phyloP scores from a whole-genome alignment of 2,329 filamentous ascomycete species.

The Aspergillus fructus region DNA sequence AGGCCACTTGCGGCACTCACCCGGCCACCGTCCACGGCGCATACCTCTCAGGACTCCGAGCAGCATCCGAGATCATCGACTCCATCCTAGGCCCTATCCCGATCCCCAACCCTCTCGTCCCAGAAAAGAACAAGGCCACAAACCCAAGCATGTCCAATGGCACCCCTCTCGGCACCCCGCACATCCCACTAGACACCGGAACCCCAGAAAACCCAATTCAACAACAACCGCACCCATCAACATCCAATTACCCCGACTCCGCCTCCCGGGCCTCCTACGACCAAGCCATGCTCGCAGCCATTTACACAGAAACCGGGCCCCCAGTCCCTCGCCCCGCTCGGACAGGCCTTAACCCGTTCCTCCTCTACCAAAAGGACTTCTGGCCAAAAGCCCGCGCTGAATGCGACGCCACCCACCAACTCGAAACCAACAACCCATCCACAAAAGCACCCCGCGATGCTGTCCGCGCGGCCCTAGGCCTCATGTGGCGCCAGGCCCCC shows the following conservation, averaged over 20 bases:
- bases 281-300: conserved; percentile 56
- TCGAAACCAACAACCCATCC: conserved; percentile 63
- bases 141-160: conserved; percentile 18
- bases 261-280: conserved; percentile 53
- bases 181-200: conserved; percentile 4
- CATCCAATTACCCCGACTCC: conserved; percentile 3
- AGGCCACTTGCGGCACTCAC: conserved; percentile 93
- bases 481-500: conserved; percentile 82
- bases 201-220: conserved; percentile 2
- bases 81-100: conserved; percentile 77
- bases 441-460: conserved; percentile 70
- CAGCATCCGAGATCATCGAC: conserved; percentile 81
- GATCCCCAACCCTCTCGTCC: conserved; percentile 72
- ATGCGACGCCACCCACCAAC: conserved; percentile 67
- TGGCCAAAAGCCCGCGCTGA: conserved; percentile 63
- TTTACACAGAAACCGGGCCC: conserved; percentile 66
- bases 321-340: conserved; percentile 71
- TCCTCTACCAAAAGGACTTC: conserved; percentile 79
- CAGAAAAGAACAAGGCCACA: conserved; percentile 53
- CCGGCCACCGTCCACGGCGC: conserved; percentile 96
- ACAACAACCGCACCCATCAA: conserved; percentile 4
- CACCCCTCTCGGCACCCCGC: conserved; percentile 13
- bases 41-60: conserved; percentile 88
- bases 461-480: conserved; percentile 79
- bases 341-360: conserved; percentile 77